A percentile compares a stretch with the other conserved stretches of the same genome.
Evolutionary conservation across 768 basidiomycete genomes (phyloP).

Genomic region (Naganishia onofrii): DNA sequence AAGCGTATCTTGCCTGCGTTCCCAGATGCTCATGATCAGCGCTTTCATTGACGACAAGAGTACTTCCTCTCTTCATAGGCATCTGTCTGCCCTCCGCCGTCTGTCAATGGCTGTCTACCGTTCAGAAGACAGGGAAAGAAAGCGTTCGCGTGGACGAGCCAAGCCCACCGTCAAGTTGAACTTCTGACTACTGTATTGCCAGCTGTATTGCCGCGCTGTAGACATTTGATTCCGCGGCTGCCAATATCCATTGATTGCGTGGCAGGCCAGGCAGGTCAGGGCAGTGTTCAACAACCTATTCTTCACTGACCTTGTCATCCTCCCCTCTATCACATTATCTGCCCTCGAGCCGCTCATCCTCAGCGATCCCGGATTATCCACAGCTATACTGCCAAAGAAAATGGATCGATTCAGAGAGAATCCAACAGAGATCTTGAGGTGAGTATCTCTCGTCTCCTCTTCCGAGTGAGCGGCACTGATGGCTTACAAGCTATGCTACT

Average conservation of each 20-base stretch:
- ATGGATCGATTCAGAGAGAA: constrained; percentile 48
- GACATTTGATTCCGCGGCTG: constrained; percentile 19
- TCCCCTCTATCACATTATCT: background rate
- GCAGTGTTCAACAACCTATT: background rate
- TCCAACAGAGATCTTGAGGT: constrained; percentile 48
- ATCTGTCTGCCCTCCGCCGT: no score
- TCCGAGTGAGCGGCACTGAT: background rate
- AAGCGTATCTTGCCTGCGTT: no score
- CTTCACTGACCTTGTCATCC: background rate
- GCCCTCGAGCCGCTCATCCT: no score
- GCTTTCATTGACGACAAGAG: no score
- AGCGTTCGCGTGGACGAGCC: no score
- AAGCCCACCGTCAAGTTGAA: no score
- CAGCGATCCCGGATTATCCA: no score
- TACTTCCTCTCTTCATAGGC: no score
- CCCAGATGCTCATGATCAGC: no score
- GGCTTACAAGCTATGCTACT: background rate
- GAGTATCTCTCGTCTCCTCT: constrained; percentile 11
- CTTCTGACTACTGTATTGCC: no score
- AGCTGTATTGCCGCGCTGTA: constrained; percentile 5
- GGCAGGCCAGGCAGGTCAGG: background rate
- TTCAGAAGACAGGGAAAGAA: no score
- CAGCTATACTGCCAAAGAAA: background rate
- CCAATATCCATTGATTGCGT: constrained; percentile 14
- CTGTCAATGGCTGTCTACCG: no score